Base-by-base conservation (phyloP, 1,284 basidiomycete species). In the Serendipita sp. region DNA sequence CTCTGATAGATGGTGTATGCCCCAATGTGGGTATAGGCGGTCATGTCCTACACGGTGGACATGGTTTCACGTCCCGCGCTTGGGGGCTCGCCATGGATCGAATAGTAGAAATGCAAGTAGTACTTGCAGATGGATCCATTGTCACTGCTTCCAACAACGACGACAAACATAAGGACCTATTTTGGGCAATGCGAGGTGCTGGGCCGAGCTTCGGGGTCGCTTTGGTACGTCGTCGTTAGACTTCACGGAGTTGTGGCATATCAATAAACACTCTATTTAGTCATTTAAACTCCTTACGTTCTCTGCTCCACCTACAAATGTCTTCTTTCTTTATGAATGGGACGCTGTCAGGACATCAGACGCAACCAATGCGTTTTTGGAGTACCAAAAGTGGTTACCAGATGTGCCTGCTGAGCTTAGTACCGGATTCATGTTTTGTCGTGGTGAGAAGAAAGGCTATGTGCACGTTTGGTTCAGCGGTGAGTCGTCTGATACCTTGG, bases 131-230 rank as follows among this genome's bases (percentile, higher is more conserved):
- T 72, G 88, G 89, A 5, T 75, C 81, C 15, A 84, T 91, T 61
- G 78, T 91, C 15, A 78, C 85, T 64, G 80, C 83, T 5, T 88
- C 79, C 65, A 82, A 49, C 3, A 22, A 5, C 45, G 17, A 34
- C 60, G 42, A 65, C 17, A 30, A n/a, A 22, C 22, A 30, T 44
- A 17, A 64, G 88, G 87, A 88, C 68, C 74, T 96, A 6, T 94
- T 89, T 88, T 96, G 91, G 90, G 92, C 86, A 2, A 72, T 93
- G 30, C 82, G 91, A 64, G 93, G 93, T 12, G 90, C 88, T 3
- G 93, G 91, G 0, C 79, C 92, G 0, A 82, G 84, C 2, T 81
- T 95, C 53, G 91, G 92, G 13, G 80, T 96, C 61, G 87, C 85
- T n/a, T 93, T 55, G 62, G n/a, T 63, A 65, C 41, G 67, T 66